phyloP scores from a whole-genome alignment of 23 red algal genomes.

The Gracilaria domingensis region DNA sequence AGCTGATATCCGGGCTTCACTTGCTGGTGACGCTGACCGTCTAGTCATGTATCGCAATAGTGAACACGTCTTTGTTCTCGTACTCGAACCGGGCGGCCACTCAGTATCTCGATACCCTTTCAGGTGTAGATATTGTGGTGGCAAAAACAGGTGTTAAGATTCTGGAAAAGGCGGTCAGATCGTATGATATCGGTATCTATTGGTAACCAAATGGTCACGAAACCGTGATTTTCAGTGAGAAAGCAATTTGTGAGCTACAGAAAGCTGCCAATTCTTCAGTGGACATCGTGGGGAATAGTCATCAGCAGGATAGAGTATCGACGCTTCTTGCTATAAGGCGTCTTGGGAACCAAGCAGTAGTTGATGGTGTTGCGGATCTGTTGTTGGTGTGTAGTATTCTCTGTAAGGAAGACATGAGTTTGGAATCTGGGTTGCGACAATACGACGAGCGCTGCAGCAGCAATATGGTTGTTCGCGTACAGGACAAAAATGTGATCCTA shows the following conservation, averaged over 20 bases:
- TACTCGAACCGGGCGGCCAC: constrained; percentile 92
- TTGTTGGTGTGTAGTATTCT: constrained; percentile 79
- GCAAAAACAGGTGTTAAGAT: constrained; percentile 94
- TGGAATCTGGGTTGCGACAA: constrained; percentile 62
- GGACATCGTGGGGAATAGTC: not conserved
- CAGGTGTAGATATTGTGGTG: constrained; percentile 70
- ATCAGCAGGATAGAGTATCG: constrained; percentile 16
- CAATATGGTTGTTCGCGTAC: constrained; percentile 76
- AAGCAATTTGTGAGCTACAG: constrained; percentile 27
- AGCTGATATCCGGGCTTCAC: constrained; percentile 53
- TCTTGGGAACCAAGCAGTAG: constrained; percentile 93
- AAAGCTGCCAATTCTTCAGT: not conserved
- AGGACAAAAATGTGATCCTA: constrained; percentile 71
- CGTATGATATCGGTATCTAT: constrained; percentile 95
- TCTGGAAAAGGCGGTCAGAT: constrained; percentile 79
- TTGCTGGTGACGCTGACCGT: constrained; percentile 98
- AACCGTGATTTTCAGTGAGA: constrained; percentile 87
- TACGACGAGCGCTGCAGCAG: constrained; percentile 78
- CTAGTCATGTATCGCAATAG: constrained; percentile 68
- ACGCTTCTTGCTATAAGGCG: constrained; percentile 53
- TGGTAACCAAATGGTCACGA: constrained; percentile 99
- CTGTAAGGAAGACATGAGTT: constrained; percentile 35
- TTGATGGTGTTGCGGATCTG: constrained; percentile 93
- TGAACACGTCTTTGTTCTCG: constrained; percentile 44
- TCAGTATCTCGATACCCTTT: constrained; percentile 47